These are phyloP conservation scores for Pseudevernia furfuracea DNA, from an alignment of 495 filamentous ascomycete genomes.

Conservation along the genomic window DNA sequence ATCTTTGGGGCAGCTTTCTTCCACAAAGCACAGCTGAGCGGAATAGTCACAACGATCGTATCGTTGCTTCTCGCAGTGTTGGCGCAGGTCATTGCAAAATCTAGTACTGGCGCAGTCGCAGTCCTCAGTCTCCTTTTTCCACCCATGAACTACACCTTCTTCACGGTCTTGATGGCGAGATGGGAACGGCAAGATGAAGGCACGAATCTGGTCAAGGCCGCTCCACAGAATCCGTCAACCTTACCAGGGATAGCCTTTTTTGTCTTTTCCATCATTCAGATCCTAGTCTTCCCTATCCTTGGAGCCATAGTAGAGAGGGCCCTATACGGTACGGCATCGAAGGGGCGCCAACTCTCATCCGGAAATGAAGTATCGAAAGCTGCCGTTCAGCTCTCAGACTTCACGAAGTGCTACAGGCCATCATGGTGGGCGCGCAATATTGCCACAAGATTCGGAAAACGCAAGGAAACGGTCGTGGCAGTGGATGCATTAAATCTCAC, in stretches of 20 bases:
- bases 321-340: slow-evolving; percentile 65
- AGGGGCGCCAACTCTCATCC: slow-evolving; percentile 47
- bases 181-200: slow-evolving; percentile 50
- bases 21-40: slow-evolving; percentile 67
- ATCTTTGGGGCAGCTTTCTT: slow-evolving; percentile 68
- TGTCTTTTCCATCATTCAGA: slow-evolving; percentile 64
- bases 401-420: slow-evolving; percentile 68
- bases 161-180: slow-evolving; percentile 58
- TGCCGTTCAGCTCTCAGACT: slow-evolving; percentile 57
- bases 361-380: slow-evolving; percentile 29
- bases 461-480: slow-evolving; percentile 57
- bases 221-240: slow-evolving; percentile 54
- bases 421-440: slow-evolving; percentile 47
- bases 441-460: slow-evolving; percentile 43
- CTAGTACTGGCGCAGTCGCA: slow-evolving; percentile 48
- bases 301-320: slow-evolving; percentile 63
- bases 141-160: slow-evolving; percentile 66
- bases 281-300: slow-evolving; percentile 61
- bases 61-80: slow-evolving; percentile 60
- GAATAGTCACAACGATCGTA: slow-evolving; percentile 57
- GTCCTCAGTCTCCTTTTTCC: slow-evolving; percentile 64
- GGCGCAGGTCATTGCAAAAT: slow-evolving; percentile 54
- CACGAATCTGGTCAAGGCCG: slow-evolving; percentile 47
- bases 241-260: slow-evolving; percentile 60
- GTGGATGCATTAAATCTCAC: slow-evolving; percentile 60